Evolutionary conservation across 1,139 yeast species (phyloP).

Genomic region (Wickerhamomyces sp.): DNA sequence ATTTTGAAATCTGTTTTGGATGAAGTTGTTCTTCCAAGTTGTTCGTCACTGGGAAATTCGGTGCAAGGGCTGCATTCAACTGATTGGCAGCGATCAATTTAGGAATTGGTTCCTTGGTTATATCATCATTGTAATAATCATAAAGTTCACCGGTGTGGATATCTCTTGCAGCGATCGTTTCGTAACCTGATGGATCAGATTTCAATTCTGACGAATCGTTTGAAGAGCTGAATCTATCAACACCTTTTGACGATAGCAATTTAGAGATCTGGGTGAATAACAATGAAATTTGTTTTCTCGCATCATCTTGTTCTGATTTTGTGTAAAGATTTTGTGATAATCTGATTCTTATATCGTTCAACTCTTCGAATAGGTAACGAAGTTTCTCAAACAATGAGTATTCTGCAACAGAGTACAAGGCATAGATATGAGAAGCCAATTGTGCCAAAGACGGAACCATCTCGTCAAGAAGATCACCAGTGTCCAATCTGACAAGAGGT

Average conservation of each 20-base stretch:
- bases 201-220: constrained; percentile 23
- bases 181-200: constrained; percentile 72
- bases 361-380: constrained; percentile 46
- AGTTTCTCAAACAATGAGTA: constrained; percentile 55
- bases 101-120: constrained; percentile 35
- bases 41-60: constrained; percentile 59
- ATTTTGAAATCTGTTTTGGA: constrained; percentile 43
- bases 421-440: constrained; percentile 58
- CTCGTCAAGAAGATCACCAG: constrained; percentile 48
- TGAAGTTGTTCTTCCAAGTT: constrained; percentile 29
- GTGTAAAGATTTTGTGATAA: constrained; percentile 56
- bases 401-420: constrained; percentile 68
- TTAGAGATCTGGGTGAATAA: constrained; percentile 65
- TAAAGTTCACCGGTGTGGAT: constrained; percentile 58
- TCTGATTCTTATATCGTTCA: constrained; percentile 61
- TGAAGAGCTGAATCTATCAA: constrained; percentile 22
- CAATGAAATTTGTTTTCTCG: constrained; percentile 56
- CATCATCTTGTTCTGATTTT: constrained; percentile 45
- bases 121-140: constrained; percentile 30
- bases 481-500: constrained; percentile 42
- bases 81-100: constrained; percentile 66
- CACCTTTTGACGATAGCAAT: constrained; percentile 44
- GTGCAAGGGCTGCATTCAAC: constrained; percentile 64
- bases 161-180: constrained; percentile 64
- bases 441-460: constrained; percentile 51